Evolutionary conservation across 164 flowering plant genomes (phyloP).

Genomic region (Sedum album): DNA sequence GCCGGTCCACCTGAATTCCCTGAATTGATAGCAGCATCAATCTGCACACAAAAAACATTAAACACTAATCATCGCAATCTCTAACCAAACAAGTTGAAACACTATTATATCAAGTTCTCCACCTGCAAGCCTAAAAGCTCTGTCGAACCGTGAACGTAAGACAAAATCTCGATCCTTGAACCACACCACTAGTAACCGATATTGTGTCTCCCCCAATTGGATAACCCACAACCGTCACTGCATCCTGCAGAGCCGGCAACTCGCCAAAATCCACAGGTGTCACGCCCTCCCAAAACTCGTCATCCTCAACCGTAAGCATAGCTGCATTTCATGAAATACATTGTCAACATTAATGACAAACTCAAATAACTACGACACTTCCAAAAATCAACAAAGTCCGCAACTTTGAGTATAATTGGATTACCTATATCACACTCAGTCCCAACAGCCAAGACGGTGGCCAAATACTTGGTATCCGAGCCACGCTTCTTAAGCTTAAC

Average conservation of each 20-base stretch:
- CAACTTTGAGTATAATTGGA: neutral
- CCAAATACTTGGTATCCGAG: conserved; percentile 86
- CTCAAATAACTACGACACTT: neutral
- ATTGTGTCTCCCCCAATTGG: conserved; percentile 99
- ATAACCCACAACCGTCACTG: conserved; percentile 97
- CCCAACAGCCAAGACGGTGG: conserved; percentile 88
- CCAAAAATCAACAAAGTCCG: neutral
- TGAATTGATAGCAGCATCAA: conserved; percentile 98
- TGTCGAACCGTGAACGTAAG: conserved; percentile 94
- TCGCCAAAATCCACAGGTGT: conserved; percentile 84
- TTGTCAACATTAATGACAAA: neutral
- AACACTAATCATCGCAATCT: too few species aligned
- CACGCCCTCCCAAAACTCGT: conserved; percentile 94
- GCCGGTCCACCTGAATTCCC: conserved; percentile 99
- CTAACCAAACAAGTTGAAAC: neutral
- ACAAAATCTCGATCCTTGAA: conserved; percentile 96
- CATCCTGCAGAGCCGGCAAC: conserved; percentile 93
- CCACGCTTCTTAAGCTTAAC: conserved; percentile 97
- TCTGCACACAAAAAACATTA: conserved; percentile 37
- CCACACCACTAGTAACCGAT: conserved; percentile 99
- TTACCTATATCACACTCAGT: conserved; percentile 95
- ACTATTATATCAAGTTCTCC: neutral
- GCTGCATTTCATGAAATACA: conserved; percentile 38
- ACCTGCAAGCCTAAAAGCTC: conserved; percentile 98
- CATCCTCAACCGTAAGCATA: conserved; percentile 82